Percentiles rank a stretch among this genome's conserved stretches.
phyloP scores from a whole-genome alignment of 1,284 basidiomycete genomes.

The Trichosporon sp. region DNA sequence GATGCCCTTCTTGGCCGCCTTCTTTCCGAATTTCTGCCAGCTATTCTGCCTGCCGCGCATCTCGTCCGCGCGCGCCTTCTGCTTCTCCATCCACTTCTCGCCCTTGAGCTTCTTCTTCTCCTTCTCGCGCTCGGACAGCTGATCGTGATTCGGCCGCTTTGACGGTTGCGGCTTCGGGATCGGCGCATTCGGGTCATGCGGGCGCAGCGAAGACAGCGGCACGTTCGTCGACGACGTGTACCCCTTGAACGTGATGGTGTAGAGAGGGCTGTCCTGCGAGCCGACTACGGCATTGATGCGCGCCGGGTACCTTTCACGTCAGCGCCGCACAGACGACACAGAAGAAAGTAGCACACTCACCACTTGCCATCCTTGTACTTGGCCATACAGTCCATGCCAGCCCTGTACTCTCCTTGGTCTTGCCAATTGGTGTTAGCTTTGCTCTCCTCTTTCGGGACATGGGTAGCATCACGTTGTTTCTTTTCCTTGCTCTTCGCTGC shows the following conservation, averaged over 20 bases:
- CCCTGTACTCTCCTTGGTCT: conserved; percentile 48
- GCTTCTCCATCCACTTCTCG: conserved; percentile 85
- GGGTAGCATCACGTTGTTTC: conserved; percentile 12
- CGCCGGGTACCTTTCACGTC: conserved; percentile 65
- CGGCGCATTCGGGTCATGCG: conserved; percentile 46
- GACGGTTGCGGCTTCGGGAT: conserved; percentile 56
- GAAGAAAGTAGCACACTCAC: conserved; percentile 25
- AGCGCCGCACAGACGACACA: background rate
- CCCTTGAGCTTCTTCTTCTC: conserved; percentile 92
- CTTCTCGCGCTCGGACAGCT: conserved; percentile 74
- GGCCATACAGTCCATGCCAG: conserved; percentile 90
- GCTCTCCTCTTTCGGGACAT: background rate
- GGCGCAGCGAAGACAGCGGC: conserved; percentile 64
- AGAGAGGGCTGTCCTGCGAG: conserved; percentile 74
- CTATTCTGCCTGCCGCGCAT: conserved; percentile 80
- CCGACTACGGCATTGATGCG: conserved; percentile 83
- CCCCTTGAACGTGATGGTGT: conserved; percentile 89
- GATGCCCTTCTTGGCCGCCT: conserved; percentile 90
- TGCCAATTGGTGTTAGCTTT: conserved; percentile 26
- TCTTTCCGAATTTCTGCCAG: conserved; percentile 98
- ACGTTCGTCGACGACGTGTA: conserved; percentile 93
- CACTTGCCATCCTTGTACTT: conserved; percentile 85
- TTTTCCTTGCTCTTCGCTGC: conserved; percentile 14
- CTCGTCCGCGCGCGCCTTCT: conserved; percentile 82
- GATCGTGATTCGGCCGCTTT: conserved; percentile 70